These are phyloP conservation scores for Kwoniella bestiolae DNA, from an alignment of 768 basidiomycete species.

Conservation along the genomic window DNA sequence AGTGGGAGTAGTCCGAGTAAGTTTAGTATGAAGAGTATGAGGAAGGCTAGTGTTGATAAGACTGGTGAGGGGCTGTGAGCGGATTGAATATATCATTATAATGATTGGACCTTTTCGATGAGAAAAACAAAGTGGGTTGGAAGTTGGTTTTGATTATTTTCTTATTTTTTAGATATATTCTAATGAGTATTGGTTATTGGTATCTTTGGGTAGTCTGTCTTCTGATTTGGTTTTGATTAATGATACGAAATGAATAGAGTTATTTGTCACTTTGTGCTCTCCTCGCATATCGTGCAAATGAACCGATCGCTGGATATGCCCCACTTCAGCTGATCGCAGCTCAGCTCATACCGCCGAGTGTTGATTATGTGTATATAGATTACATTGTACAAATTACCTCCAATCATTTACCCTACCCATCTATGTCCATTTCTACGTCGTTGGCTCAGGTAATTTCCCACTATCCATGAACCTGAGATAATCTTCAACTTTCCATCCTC, in stretches of 20 bases:
- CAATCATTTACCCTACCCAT: too few species aligned
- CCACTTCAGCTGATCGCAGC: too few species aligned
- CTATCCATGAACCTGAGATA: slow-evolving; percentile 44
- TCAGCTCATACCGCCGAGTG: too few species aligned
- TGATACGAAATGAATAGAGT: too few species aligned
- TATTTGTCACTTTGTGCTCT: too few species aligned
- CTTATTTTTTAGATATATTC: background rate
- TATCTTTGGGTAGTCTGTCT: too few species aligned
- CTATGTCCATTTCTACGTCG: background rate
- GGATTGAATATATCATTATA: slow-evolving; percentile 1
- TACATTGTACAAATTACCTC: too few species aligned
- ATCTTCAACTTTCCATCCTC: slow-evolving; percentile 41
- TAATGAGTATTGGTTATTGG: too few species aligned
- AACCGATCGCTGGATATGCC: too few species aligned
- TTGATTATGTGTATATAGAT: background rate
- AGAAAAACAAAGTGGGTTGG: too few species aligned
- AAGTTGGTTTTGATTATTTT: background rate
- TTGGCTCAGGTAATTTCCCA: slow-evolving; percentile 23
- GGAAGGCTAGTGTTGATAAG: slow-evolving; percentile 20
- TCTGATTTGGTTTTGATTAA: too few species aligned
- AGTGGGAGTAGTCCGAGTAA: slow-evolving; percentile 24
- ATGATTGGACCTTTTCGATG: background rate
- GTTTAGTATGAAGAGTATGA: slow-evolving; percentile 24
- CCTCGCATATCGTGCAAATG: too few species aligned
- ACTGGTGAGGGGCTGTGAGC: background rate